Evolutionary conservation across 2,329 filamentous ascomycete genomes (phyloP).

Genomic region (Alternaria viburni): DNA sequence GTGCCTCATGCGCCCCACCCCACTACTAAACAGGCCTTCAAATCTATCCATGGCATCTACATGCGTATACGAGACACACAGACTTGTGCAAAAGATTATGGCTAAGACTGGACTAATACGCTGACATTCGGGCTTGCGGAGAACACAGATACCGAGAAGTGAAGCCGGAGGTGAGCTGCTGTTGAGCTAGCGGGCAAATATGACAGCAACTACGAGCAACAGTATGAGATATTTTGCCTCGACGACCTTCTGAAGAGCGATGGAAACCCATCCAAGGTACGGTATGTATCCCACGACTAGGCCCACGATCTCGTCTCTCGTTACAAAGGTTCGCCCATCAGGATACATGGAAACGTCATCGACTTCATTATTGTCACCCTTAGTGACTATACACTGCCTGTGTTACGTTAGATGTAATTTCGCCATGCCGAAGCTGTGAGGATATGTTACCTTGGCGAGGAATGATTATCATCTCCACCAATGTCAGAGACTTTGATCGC

Average conservation of each 20-base stretch:
- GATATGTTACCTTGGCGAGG: not conserved
- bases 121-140: not conserved
- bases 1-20: not conserved
- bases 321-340: not conserved
- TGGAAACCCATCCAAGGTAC: not conserved
- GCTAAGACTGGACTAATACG: not conserved
- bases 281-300: not conserved
- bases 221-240: not conserved
- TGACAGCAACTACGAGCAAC: not conserved
- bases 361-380: not conserved
- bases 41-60: not conserved
- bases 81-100: not conserved
- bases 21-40: not conserved
- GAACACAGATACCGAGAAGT: not conserved
- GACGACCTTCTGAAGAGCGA: not conserved
- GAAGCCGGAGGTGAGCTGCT: not conserved
- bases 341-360: not conserved
- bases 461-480: not conserved
- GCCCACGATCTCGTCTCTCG: not conserved
- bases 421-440: not conserved
- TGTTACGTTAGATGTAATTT: not conserved
- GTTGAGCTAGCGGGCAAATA: not conserved
- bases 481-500: not conserved
- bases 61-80: not conserved
- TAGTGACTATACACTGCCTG: not conserved